These are phyloP conservation scores for Oryza officinalis DNA, from an alignment of 176 grass and related monocot genomes.

Conservation along the genomic window DNA sequence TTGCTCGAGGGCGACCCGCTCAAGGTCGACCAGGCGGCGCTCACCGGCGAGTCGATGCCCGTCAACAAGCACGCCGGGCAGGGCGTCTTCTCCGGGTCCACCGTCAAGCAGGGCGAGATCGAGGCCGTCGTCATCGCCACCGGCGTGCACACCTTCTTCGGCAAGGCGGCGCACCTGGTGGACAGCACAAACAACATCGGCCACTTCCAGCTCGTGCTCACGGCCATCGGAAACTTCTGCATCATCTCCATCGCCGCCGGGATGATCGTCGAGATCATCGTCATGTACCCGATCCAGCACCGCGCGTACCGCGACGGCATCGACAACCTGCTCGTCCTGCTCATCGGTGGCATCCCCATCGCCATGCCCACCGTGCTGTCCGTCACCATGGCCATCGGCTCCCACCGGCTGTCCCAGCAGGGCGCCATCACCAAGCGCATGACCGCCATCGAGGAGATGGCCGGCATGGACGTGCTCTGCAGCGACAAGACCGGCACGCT, in stretches of 20 bases:
- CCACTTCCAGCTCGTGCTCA: constrained; percentile 90
- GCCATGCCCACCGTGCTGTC: constrained; percentile 97
- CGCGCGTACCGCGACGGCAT: constrained; percentile 83
- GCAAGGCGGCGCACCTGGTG: constrained; percentile 93
- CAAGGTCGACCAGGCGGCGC: constrained; percentile 95
- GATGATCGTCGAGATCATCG: constrained; percentile 73
- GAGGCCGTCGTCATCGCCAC: constrained; percentile 95
- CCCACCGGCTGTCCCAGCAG: constrained; percentile 85
- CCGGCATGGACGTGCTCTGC: constrained; percentile 96
- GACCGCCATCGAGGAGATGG: constrained; percentile 99
- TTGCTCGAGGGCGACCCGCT: constrained; percentile 84
- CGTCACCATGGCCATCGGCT: constrained; percentile 96
- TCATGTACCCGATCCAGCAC: constrained; percentile 89
- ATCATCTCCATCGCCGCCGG: constrained; percentile 83
- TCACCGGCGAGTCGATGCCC: constrained; percentile 81
- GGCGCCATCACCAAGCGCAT: constrained; percentile 98
- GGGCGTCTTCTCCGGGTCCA: constrained; percentile 88
- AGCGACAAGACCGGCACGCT: constrained; percentile 96
- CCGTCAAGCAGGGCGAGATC: constrained; percentile 91
- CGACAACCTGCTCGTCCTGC: constrained; percentile 90
- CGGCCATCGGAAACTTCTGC: constrained; percentile 96
- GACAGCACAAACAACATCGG: constrained; percentile 96
- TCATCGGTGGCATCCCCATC: constrained; percentile 93
- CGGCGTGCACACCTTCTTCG: constrained; percentile 95
- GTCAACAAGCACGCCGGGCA: constrained; percentile 72